Evolutionary conservation across 768 basidiomycete genomes (phyloP), one percentile per base, ranked within the genome.

Genomic region (Plicaturopsis crispa): DNA sequence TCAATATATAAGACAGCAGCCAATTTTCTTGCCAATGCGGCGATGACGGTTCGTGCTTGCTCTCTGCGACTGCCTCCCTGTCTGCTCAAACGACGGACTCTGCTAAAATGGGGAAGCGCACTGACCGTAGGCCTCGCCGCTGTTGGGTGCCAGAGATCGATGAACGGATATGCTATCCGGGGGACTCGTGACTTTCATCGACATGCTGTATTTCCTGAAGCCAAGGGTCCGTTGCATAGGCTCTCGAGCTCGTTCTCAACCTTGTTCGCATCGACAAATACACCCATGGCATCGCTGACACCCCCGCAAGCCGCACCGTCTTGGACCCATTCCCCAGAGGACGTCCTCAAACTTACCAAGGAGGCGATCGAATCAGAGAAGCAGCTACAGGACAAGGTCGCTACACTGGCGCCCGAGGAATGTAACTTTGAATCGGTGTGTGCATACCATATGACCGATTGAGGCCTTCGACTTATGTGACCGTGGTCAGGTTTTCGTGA

Each of bases 401-500:
- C 71, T 31, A 65, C 71, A 24, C 65, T 86, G 23, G 57, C 70
- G 22, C 58, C 68, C 5, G 65, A 73, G 40, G 69, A 77, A 33
- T 77, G 75, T 51, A 77, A 65, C 45, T 88, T 84, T 46, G 65
- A 77, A 43, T 77, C 80, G 26, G 86, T 84, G 47, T 52, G 77
- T 59, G 13, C 33, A 10, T 13, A 12, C 24, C 4, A 26, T 6
- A 14, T 11, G 34, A 24, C 18, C 33, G 23, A 24, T 16, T 31
- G 24, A 30, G 12, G 12, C 18, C 4, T 31, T 36, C 39, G 28
- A 30, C 14, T 43, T 48, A 8, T 14, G 19, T 24, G 24, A 30
- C 5, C 31, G 18, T 40, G 12, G 41, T 33, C 47, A 86, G 84
- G 84, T 86, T 17, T 84, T 85, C 51, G 84, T 88, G 61, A 66